Evolutionary conservation across 805 yeast species (phyloP), one percentile per base, ranked within the genome.

Genomic region (Spathaspora passalidarum): DNA sequence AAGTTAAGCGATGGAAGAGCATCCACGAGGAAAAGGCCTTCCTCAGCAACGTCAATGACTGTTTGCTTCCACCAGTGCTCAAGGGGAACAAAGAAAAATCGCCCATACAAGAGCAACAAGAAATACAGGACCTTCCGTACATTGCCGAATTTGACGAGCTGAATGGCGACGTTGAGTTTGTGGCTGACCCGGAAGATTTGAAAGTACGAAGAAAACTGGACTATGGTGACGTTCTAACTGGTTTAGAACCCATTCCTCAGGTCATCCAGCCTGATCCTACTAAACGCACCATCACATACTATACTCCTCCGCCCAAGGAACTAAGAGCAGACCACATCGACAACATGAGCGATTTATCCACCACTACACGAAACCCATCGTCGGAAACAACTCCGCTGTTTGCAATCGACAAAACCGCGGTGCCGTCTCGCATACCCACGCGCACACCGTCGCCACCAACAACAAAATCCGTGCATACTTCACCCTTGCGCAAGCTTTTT

Each of bases 331-430:
- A 62, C 23, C 48, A 64, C 44, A 56, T 68, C 21, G 69, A 65
- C 41, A 50, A 57, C 29, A 44, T 63, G 23, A 61, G 66, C 42
- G 69, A 65, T 36, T 38, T 63, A 20, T 49, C 44, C 2, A 7
- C 32, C 1, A 23, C 9, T 13, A 29, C 17, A 10, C 35, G 42
- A 26, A 23, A 47, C 46, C 39, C 52, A 19, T 47, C 54, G 10
- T 60, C 58, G 62, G 42, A 68, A 17, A 63, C 72, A 2, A 53
- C 76, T 8, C 68, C 75, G 3, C 57, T 69, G 38, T 70, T 69
- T 47, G 69, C 75, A 3, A 69, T 59, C 50, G 57, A 74, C 36
- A 40, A 40, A 29, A 13, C 22, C 8, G 21, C 39, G 6, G 25
- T 20, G 4, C 21, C 23, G 2, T 20, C 25, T 20, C 22, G 25